Conservation (phyloP, 1,139 yeast species). For the Candida labiduridarum region DNA sequence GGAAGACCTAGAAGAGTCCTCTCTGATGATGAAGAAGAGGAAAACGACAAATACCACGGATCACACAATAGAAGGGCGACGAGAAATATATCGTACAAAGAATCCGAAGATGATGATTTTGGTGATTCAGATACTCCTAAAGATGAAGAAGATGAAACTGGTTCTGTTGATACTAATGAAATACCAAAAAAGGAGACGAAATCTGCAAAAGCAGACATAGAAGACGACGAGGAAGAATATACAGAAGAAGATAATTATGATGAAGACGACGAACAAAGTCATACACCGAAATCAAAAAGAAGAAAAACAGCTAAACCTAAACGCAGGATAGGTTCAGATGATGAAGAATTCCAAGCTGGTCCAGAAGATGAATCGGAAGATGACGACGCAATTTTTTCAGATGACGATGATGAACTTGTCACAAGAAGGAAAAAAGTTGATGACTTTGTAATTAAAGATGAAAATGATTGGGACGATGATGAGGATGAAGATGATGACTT, state of each 20-base stretch:
- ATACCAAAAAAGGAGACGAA: constrained; percentile 16
- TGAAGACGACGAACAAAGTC: constrained; percentile 31
- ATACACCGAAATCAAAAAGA: constrained; percentile 13
- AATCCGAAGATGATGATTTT: constrained; percentile 22
- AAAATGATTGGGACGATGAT: constrained; percentile 30
- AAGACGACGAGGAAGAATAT: constrained; percentile 12
- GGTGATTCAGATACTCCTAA: constrained; percentile 15
- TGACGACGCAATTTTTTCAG: constrained; percentile 34
- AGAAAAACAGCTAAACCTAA: constrained; percentile 15
- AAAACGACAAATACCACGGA: constrained; percentile 11
- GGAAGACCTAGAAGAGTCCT: constrained; percentile 9
- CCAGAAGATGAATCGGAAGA: constrained; percentile 24
- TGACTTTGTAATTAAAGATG: constrained; percentile 41
- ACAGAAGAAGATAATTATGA: constrained; percentile 32
- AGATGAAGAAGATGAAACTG: constrained; percentile 20
- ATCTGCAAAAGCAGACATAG: constrained; percentile 16
- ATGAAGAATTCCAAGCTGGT: constrained; percentile 18
- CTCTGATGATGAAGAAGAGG: constrained; percentile 13
- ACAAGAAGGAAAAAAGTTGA: constrained; percentile 22
- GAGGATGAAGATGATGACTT: constrained; percentile 28
- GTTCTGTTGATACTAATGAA: constrained; percentile 19
- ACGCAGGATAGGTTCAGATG: constrained; percentile 16
- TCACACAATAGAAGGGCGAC: constrained; percentile 19
- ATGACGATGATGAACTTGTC: constrained; percentile 36
- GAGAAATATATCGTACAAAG: constrained; percentile 20